A percentile compares a stretch with the other conserved stretches of the same genome.
These are phyloP conservation scores for Ceratobasidium sp. DNA, from an alignment of 1,284 basidiomycete species.

Conservation along the genomic window DNA sequence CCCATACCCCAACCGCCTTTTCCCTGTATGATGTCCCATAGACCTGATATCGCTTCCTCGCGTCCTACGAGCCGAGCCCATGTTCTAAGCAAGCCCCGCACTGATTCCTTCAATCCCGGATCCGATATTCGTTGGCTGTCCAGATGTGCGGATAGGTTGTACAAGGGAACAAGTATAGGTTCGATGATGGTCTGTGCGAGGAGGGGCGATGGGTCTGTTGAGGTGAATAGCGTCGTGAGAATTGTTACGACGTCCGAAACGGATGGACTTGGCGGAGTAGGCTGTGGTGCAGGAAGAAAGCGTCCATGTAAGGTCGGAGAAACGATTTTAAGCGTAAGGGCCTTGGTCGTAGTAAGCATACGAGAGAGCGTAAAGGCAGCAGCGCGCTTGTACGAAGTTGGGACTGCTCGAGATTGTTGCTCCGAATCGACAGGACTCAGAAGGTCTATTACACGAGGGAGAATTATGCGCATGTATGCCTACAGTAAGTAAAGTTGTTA, in stretches of 20 bases:
- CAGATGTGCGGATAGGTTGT: constrained; percentile 72
- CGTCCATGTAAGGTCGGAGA: constrained; percentile 62
- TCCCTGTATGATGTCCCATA: constrained; percentile 72
- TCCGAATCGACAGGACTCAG: constrained; percentile 15
- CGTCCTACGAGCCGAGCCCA: constrained; percentile 78
- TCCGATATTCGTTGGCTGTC: constrained; percentile 69
- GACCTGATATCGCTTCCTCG: constrained; percentile 67
- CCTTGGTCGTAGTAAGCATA: constrained; percentile 62
- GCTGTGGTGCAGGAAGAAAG: constrained; percentile 52
- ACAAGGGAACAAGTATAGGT: constrained; percentile 76
- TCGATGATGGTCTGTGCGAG: constrained; percentile 75
- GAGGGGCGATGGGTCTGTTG: constrained; percentile 81
- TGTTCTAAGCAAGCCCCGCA: constrained; percentile 71
- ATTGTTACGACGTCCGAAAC: constrained; percentile 58
- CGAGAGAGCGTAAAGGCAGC: constrained; percentile 77
- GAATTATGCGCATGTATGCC: constrained; percentile 71
- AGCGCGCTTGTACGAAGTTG: constrained; percentile 65
- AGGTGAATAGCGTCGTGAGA: constrained; percentile 69
- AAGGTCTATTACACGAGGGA: constrained; percentile 65
- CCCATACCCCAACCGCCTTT: constrained; percentile 60
- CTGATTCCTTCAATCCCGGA: constrained; percentile 69
- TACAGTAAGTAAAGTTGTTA: constrained; percentile 53
- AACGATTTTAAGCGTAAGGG: constrained; percentile 60
- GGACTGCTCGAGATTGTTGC: constrained; percentile 54
- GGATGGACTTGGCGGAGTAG: constrained; percentile 41